phyloP scores from a whole-genome alignment of 2,329 filamentous ascomycete genomes.

The Aspergillus terreus region DNA sequence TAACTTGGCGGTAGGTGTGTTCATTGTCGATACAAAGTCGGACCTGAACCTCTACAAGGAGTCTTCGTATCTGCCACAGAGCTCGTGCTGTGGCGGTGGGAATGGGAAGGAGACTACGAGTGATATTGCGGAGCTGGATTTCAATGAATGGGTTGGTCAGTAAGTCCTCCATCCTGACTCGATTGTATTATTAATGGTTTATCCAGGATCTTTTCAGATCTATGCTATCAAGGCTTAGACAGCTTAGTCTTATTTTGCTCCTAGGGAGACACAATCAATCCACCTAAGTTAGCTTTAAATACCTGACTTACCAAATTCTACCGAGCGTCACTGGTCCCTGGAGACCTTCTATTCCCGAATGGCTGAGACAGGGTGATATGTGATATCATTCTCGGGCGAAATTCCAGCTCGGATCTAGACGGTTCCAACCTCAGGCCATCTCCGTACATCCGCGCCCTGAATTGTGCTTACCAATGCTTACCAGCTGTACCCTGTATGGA shows the following conservation, averaged over 20 bases:
- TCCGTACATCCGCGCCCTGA: background rate
- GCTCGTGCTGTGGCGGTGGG: slow-evolving; percentile 15
- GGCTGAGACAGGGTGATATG: too few species aligned
- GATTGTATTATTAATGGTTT: slow-evolving; percentile 2
- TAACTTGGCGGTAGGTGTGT: slow-evolving; percentile 30
- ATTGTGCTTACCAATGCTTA: background rate
- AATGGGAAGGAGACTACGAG: background rate
- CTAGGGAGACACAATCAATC: too few species aligned
- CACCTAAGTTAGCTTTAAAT: too few species aligned
- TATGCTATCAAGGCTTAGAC: slow-evolving; percentile 45
- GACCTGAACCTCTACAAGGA: slow-evolving; percentile 48
- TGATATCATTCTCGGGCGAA: too few species aligned
- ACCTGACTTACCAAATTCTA: too few species aligned
- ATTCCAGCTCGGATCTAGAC: slow-evolving; percentile 3
- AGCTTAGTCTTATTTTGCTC: too few species aligned
- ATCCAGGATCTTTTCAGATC: slow-evolving; percentile 47
- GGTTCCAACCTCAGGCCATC: background rate
- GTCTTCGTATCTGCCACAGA: slow-evolving; percentile 18
- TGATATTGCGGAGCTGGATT: slow-evolving; percentile 34
- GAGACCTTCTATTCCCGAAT: too few species aligned
- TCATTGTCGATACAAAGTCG: slow-evolving; percentile 44
- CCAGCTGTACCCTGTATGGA: background rate
- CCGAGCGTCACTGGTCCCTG: too few species aligned
- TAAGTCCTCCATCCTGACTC: slow-evolving; percentile 9
- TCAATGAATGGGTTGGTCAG: slow-evolving; percentile 52